phyloP scores from a whole-genome alignment of 345 rosid genomes.

The Gossypium bickii region DNA sequence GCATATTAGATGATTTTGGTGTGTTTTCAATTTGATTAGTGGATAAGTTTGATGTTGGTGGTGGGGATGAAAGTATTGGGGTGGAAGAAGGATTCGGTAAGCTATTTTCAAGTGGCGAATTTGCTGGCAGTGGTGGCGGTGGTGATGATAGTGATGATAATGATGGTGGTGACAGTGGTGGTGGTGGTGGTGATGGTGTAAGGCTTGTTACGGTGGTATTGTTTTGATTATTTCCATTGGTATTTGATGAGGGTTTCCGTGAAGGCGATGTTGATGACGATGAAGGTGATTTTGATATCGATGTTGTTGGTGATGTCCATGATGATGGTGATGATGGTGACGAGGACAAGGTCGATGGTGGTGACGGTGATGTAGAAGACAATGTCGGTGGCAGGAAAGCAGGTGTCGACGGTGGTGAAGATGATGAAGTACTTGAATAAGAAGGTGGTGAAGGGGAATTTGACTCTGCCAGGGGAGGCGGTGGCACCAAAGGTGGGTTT shows the following conservation, averaged over 20 bases:
- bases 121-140: neutral
- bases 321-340: constrained; percentile 17
- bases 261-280: neutral
- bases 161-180: constrained; percentile 30
- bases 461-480: constrained; percentile 10
- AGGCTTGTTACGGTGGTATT: too few species aligned
- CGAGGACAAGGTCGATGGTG: neutral
- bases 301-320: neutral
- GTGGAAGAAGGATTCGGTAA: constrained; percentile 3
- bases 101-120: neutral
- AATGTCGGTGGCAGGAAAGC: too few species aligned
- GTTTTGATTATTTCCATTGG: too few species aligned
- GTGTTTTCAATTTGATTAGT: neutral
- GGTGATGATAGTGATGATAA: constrained; percentile 19
- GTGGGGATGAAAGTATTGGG: constrained; percentile 28
- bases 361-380: constrained; percentile 17
- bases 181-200: constrained; percentile 24
- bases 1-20: neutral
- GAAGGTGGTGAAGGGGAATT: neutral
- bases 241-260: too few species aligned
- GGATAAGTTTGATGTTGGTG: neutral
- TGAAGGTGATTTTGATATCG: constrained; percentile 11
- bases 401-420: too few species aligned
- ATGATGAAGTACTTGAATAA: too few species aligned
- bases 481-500: constrained; percentile 30